A percentile compares a stretch with the other conserved stretches of the same genome.
phyloP scores from a whole-genome alignment of 768 basidiomycete species.

The Plicaturopsis crispa region DNA sequence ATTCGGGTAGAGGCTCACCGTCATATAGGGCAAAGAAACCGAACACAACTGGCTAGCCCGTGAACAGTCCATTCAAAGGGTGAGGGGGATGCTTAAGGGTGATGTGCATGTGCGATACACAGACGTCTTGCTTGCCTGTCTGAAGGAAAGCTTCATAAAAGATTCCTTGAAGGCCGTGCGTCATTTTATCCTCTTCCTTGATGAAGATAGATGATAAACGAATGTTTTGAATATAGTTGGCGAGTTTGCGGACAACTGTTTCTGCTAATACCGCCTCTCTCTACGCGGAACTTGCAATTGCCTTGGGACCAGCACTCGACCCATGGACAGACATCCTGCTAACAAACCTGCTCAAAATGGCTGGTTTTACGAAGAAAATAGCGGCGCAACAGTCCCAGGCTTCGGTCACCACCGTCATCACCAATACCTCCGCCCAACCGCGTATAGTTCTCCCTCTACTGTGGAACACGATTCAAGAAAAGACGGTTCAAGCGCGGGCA shows the following conservation, averaged over 20 bases:
- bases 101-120: conserved; percentile 68
- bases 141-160: conserved; percentile 77
- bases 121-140: conserved; percentile 64
- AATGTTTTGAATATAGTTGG: conserved; percentile 41
- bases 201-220: no score
- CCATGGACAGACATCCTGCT: conserved; percentile 73
- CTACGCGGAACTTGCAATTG: conserved; percentile 63
- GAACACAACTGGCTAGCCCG: conserved; percentile 92
- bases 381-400: conserved; percentile 80
- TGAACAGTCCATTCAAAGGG: conserved; percentile 67
- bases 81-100: conserved; percentile 87
- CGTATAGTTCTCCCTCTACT: conserved; percentile 63
- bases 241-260: conserved; percentile 88
- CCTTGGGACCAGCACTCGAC: conserved; percentile 66
- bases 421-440: conserved; percentile 63
- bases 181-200: conserved; percentile 5
- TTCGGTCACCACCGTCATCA: conserved; percentile 59
- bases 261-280: conserved; percentile 70
- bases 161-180: conserved; percentile 80
- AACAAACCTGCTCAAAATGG: conserved; percentile 77
- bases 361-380: conserved; percentile 89
- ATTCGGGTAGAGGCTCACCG: no score
- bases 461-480: conserved; percentile 67
- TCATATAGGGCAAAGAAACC: conserved; percentile 80
- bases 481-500: conserved; percentile 67